These are phyloP conservation scores for Tetradesmus lagerheimii DNA, from an alignment of 139 green algal species.

Conservation along the genomic window DNA sequence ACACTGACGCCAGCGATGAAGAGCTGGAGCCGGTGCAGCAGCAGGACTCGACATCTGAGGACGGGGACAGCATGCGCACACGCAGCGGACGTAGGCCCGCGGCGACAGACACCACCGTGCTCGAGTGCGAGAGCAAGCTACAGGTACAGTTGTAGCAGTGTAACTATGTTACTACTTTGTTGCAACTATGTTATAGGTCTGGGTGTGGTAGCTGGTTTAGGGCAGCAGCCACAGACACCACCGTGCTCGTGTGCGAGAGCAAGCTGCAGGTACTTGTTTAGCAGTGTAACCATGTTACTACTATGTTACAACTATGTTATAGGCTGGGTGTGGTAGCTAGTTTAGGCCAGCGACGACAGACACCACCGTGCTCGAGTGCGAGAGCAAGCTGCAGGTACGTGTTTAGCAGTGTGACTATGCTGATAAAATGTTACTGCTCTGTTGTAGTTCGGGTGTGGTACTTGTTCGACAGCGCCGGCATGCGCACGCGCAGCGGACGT, in stretches of 20 bases:
- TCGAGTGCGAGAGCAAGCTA: conserved; percentile 73
- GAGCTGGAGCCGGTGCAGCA: background rate
- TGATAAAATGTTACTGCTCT: no score
- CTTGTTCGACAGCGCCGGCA: background rate
- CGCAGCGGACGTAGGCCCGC: background rate
- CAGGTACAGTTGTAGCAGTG: conserved; percentile 9
- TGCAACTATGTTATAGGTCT: no score
- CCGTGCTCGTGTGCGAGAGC: conserved; percentile 46
- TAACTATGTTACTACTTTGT: no score
- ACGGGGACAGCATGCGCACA: background rate
- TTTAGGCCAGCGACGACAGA: background rate
- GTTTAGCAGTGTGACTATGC: no score
- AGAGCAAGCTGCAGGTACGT: conserved; percentile 73
- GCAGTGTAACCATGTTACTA: no score
- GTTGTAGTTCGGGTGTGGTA: no score
- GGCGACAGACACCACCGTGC: background rate
- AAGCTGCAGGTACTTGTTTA: no score
- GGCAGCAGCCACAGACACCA: background rate
- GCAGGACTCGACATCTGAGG: background rate
- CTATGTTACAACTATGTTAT: no score
- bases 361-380: conserved; percentile 15
- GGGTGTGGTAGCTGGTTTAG: no score
- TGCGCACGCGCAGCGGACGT: background rate
- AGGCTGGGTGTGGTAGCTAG: no score
- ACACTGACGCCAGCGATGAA: conserved; percentile 1